Conservation (phyloP, 2,329 filamentous ascomycete species). For the Arachnomyces sp. region DNA sequence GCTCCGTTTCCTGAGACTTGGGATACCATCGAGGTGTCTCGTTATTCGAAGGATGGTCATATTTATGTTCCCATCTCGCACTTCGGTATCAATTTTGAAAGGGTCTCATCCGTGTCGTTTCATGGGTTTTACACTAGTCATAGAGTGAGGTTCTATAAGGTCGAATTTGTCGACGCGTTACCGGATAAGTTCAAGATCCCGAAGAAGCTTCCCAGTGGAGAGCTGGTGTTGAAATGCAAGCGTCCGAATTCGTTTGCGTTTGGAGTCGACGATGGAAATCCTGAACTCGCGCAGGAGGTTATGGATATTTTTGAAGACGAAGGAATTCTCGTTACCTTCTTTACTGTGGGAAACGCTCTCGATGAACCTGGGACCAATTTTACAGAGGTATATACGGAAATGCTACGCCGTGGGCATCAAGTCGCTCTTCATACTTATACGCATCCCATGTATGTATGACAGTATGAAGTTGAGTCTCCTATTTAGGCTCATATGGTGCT, state of each 20-base stretch:
- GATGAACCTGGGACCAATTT: conserved; percentile 54
- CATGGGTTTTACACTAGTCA: conserved; percentile 56
- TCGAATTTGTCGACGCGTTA: conserved; percentile 54
- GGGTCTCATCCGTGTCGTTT: conserved; percentile 53
- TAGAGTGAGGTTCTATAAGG: conserved; percentile 45
- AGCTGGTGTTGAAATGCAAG: conserved; percentile 56
- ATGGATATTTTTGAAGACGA: conserved; percentile 56
- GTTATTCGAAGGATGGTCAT: conserved; percentile 49
- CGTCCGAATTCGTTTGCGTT: conserved; percentile 65
- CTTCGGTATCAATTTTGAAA: conserved; percentile 54
- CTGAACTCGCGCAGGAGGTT: conserved; percentile 52
- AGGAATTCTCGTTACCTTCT: conserved; percentile 61
- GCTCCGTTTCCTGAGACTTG: conserved; percentile 60
- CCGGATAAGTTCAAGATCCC: conserved; percentile 49
- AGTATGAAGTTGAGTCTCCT: background rate
- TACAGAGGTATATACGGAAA: conserved; percentile 56
- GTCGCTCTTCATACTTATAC: conserved; percentile 62
- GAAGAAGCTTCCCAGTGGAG: conserved; percentile 54
- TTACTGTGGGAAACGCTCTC: conserved; percentile 59
- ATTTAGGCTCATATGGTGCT: conserved; percentile 4
- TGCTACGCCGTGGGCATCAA: conserved; percentile 57
- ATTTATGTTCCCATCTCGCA: conserved; percentile 62
- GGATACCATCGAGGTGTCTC: conserved; percentile 58
- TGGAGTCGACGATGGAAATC: conserved; percentile 63
- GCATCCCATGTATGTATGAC: conserved; percentile 48